Evolutionary conservation across 257 asterid species (phyloP).

Genomic region (Scutellaria minor): DNA sequence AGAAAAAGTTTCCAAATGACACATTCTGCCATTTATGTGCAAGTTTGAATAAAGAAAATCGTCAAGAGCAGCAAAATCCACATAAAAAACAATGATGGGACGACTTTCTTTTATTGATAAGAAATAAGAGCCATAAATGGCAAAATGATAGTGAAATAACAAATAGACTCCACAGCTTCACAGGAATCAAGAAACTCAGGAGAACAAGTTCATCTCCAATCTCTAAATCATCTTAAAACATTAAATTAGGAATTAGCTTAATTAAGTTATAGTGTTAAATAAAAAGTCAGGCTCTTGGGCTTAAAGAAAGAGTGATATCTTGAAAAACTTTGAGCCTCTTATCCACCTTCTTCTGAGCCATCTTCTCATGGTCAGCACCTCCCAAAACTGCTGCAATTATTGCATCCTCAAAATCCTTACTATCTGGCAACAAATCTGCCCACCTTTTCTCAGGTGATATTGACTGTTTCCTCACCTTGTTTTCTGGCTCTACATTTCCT

Average conservation of each 20-base stretch:
- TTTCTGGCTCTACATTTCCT: constrained; percentile 50
- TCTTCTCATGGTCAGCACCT: constrained; percentile 18
- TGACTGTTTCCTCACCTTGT: constrained; percentile 48
- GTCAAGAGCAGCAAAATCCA: too few species aligned
- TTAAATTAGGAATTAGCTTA: not conserved
- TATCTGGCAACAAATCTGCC: constrained; percentile 75
- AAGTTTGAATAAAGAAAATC: too few species aligned
- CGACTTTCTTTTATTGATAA: too few species aligned
- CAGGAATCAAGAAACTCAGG: constrained; percentile 38
- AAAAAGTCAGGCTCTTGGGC: constrained; percentile 53
- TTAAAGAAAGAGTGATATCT: constrained; percentile 71
- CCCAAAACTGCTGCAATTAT: constrained; percentile 78
- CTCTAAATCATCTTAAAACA: constrained; percentile 20
- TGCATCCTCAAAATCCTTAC: constrained; percentile 82
- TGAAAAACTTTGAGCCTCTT: constrained; percentile 91
- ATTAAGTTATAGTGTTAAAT: too few species aligned
- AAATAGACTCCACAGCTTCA: too few species aligned
- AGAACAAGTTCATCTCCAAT: constrained; percentile 86
- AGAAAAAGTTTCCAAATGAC: too few species aligned
- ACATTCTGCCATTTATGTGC: too few species aligned
- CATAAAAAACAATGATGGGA: too few species aligned
- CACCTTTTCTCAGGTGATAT: constrained; percentile 52
- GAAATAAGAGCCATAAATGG: too few species aligned
- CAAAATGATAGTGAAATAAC: too few species aligned
- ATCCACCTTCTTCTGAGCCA: constrained; percentile 56